These are phyloP conservation scores for Volutella citrinella DNA, from an alignment of 2,329 filamentous ascomycete genomes.

Conservation along the genomic window DNA sequence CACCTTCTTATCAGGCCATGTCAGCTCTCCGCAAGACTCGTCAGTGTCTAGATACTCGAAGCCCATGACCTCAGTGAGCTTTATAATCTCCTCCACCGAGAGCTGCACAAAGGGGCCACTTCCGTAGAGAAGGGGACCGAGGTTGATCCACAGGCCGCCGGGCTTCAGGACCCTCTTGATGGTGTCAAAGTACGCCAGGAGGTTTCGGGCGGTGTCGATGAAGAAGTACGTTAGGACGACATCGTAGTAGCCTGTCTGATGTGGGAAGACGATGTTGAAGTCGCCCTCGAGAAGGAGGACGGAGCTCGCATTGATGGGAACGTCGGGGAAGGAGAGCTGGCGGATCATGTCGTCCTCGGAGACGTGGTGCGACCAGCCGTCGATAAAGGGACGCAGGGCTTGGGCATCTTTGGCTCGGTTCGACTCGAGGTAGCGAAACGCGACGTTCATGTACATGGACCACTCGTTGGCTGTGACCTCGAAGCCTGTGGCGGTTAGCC, in stretches of 20 bases:
- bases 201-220: conserved; percentile 57
- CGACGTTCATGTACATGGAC: conserved; percentile 56
- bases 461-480: conserved; percentile 56
- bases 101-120: conserved; percentile 53
- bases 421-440: conserved; percentile 46
- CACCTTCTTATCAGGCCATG: conserved; percentile 39
- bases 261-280: conserved; percentile 43
- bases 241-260: conserved; percentile 37
- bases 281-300: conserved; percentile 54
- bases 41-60: conserved; percentile 48
- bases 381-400: conserved; percentile 49
- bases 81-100: conserved; percentile 50
- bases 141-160: conserved; percentile 54
- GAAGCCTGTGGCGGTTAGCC: too few species aligned
- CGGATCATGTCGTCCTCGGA: conserved; percentile 46
- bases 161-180: conserved; percentile 44
- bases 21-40: conserved; percentile 38
- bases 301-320: conserved; percentile 26
- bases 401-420: conserved; percentile 22
- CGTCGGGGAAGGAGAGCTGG: conserved; percentile 43
- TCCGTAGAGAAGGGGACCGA: conserved; percentile 55
- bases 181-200: conserved; percentile 52
- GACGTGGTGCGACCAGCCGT: conserved; percentile 55
- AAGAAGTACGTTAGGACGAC: conserved; percentile 56
- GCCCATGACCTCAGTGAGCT: conserved; percentile 45